These are phyloP conservation scores for Scleroderma citrinum DNA, from an alignment of 768 basidiomycete genomes.

Conservation along the genomic window DNA sequence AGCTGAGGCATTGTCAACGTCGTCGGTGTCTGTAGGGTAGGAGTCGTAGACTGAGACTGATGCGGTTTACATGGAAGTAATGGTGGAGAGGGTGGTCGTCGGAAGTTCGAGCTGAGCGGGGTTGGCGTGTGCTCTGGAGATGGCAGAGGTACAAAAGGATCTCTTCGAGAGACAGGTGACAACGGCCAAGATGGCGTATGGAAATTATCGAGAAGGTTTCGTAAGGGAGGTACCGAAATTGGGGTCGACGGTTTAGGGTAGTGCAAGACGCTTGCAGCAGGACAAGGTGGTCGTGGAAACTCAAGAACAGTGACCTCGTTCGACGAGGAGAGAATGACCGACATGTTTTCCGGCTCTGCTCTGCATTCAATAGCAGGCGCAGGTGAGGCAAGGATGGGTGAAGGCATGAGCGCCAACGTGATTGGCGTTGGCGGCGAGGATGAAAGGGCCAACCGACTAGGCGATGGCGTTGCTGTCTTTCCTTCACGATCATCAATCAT, in stretches of 20 bases:
- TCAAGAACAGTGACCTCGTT: not conserved
- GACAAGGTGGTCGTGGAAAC: not conserved
- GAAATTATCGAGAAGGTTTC: not conserved
- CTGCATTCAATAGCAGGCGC: not conserved
- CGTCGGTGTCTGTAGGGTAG: conserved; percentile 6
- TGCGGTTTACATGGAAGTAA: conserved; percentile 4
- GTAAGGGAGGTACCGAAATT: not conserved
- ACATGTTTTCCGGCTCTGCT: not conserved
- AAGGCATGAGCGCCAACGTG: conserved; percentile 11
- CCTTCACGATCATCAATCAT: conserved; percentile 10
- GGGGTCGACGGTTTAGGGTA: conserved; percentile 5
- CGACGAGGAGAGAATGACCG: not conserved
- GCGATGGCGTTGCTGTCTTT: conserved; percentile 1
- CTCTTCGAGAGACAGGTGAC: not conserved
- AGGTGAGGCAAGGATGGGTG: not conserved
- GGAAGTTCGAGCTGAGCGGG: conserved; percentile 4
- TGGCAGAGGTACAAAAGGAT: conserved; percentile 1
- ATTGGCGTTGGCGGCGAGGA: conserved; percentile 14
- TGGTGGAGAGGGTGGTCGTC: conserved; percentile 23
- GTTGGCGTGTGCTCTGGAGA: conserved; percentile 1
- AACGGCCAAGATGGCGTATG: not conserved
- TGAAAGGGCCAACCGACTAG: conserved; percentile 17
- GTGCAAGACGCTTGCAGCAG: not conserved
- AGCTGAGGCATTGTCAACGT: conserved; percentile 28
- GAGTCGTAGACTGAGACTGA: conserved; percentile 1